These are phyloP conservation scores for Ogataea pilisensis DNA, from an alignment of 805 yeast species.

Conservation along the genomic window DNA sequence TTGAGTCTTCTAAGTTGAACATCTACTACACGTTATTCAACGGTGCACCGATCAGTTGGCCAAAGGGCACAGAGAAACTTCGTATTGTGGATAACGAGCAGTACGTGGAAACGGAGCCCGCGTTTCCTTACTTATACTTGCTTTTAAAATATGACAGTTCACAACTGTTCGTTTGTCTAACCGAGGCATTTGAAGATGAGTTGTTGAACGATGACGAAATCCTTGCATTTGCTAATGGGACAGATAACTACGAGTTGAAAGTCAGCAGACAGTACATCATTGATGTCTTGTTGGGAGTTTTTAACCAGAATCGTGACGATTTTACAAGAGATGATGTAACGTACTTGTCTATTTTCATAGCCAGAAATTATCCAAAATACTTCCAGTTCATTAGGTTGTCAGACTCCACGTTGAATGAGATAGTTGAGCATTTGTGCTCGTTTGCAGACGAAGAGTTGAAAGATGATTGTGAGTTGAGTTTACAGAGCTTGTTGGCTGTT, in stretches of 20 bases:
- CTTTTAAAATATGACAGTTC: slow-evolving; percentile 54
- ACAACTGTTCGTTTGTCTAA: slow-evolving; percentile 61
- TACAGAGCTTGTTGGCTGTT: slow-evolving; percentile 64
- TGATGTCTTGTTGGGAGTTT: slow-evolving; percentile 63
- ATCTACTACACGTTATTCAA: slow-evolving; percentile 58
- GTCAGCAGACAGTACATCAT: slow-evolving; percentile 74
- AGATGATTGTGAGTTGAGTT: slow-evolving; percentile 69
- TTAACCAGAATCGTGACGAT: slow-evolving; percentile 34
- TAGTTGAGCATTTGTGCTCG: slow-evolving; percentile 49
- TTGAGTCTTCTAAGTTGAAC: slow-evolving; percentile 42
- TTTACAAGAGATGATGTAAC: slow-evolving; percentile 29
- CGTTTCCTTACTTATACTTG: slow-evolving; percentile 66
- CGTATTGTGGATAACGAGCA: slow-evolving; percentile 30
- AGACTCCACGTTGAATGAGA: slow-evolving; percentile 47
- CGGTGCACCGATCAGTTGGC: slow-evolving; percentile 48
- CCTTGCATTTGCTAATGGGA: slow-evolving; percentile 16
- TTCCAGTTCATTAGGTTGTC: slow-evolving; percentile 75
- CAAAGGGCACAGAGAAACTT: slow-evolving; percentile 32
- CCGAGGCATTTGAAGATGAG: slow-evolving; percentile 82
- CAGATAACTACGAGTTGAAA: slow-evolving; percentile 24
- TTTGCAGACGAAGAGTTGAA: slow-evolving; percentile 31
- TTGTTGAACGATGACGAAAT: slow-evolving; percentile 59
- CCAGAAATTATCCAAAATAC: slow-evolving; percentile 80
- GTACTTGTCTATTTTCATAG: slow-evolving; percentile 63
- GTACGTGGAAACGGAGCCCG: slow-evolving; percentile 35